Percentiles rank a stretch among this genome's conserved stretches.
Evolutionary conservation across 2,329 filamentous ascomycete species (phyloP).

Genomic region (Colletotrichum orbiculare): DNA sequence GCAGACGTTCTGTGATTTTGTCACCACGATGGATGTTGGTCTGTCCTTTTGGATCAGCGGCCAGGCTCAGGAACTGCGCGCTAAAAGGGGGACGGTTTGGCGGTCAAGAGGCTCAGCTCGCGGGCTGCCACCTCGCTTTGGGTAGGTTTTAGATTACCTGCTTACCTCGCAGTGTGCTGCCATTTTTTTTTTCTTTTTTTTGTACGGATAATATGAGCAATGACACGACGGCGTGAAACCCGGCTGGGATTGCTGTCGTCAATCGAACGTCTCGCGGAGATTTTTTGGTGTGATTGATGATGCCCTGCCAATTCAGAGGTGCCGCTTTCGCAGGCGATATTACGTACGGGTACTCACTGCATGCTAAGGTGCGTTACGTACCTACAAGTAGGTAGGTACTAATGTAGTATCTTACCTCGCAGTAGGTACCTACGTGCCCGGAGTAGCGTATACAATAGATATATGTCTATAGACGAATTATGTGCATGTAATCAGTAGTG

Average conservation of each 20-base stretch:
- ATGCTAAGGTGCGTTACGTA: too few relatives aligned
- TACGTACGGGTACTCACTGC: too few relatives aligned
- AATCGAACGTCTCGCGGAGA: slow-evolving; percentile 27
- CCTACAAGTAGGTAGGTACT: too few relatives aligned
- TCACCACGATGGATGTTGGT: not conserved
- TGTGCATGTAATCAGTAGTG: too few relatives aligned
- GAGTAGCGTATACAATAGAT: too few relatives aligned
- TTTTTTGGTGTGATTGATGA: slow-evolving; percentile 7
- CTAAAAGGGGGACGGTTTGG: not conserved
- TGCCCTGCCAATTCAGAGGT: slow-evolving; percentile 1
- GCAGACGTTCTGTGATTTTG: not conserved
- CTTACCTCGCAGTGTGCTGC: not conserved
- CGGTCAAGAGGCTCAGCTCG: not conserved
- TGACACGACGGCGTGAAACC: not conserved
- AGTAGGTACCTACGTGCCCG: too few relatives aligned
- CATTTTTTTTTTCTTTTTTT: not conserved
- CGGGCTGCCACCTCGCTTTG: too few relatives aligned
- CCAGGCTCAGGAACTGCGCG: slow-evolving; percentile 8
- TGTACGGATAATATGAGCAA: not conserved
- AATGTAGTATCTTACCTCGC: too few relatives aligned
- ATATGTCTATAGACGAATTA: too few relatives aligned
- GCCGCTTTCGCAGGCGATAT: not conserved
- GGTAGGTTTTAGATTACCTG: too few relatives aligned
- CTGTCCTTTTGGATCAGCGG: slow-evolving; percentile 27
- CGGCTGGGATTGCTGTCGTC: slow-evolving; percentile 14